phyloP scores from a whole-genome alignment of 176 grass and related monocot genomes.

The Eragrostis curvula region DNA sequence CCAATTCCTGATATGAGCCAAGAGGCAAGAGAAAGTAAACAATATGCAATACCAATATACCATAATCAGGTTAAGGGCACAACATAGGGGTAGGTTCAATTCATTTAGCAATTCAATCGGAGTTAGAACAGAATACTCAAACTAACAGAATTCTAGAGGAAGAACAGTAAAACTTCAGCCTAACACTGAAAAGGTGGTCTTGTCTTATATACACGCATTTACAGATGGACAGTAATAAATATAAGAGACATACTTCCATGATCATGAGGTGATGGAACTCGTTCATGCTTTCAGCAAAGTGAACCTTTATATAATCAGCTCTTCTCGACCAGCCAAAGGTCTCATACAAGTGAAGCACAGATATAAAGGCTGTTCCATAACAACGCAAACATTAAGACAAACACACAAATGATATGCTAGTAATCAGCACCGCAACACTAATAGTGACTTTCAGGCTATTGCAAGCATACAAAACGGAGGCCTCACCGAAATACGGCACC shows the following conservation, averaged over 20 bases:
- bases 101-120: not conserved
- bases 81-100: not conserved
- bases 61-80: not conserved
- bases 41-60: not conserved
- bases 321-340: slow-evolving; percentile 92
- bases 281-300: slow-evolving; percentile 96
- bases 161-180: not conserved
- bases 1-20: slow-evolving; percentile 69
- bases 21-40: slow-evolving; percentile 2
- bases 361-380: slow-evolving; percentile 84
- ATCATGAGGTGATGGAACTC: slow-evolving; percentile 96
- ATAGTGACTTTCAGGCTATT: not conserved
- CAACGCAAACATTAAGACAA: not conserved
- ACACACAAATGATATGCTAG: not conserved
- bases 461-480: slow-evolving; percentile 16
- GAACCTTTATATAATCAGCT: slow-evolving; percentile 94
- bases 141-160: not conserved
- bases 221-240: not conserved
- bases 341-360: slow-evolving; percentile 94
- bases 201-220: not conserved
- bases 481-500: slow-evolving; percentile 94
- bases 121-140: not conserved
- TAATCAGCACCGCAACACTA: not conserved
- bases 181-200: not conserved
- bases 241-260: slow-evolving; percentile 77